Evolutionary conservation across 1,139 yeast genomes (phyloP).

Genomic region (Zygosaccharomyces pseudobailii): DNA sequence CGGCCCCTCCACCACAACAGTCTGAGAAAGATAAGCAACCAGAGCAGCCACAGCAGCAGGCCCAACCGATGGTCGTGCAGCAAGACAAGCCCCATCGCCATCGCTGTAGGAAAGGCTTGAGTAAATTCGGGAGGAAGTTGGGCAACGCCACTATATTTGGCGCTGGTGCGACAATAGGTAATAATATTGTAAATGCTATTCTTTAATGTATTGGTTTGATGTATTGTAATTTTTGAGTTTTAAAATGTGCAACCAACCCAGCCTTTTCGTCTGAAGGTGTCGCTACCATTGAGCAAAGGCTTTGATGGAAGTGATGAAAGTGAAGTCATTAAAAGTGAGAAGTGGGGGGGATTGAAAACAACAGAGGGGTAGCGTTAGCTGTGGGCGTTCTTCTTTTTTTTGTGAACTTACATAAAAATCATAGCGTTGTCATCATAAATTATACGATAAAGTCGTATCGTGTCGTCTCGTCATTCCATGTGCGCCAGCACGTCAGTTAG

Average conservation of each 20-base stretch:
- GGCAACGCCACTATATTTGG: constrained; percentile 95
- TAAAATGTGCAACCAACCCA: too few species aligned
- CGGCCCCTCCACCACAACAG: constrained; percentile 48
- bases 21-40: constrained; percentile 26
- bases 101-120: constrained; percentile 31
- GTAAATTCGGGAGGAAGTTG: constrained; percentile 73
- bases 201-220: not conserved
- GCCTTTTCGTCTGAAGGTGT: too few species aligned
- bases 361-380: not conserved
- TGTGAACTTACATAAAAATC: not conserved
- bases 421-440: not conserved
- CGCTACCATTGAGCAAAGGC: not conserved
- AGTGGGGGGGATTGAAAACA: not conserved
- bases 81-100: constrained; percentile 9
- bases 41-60: constrained; percentile 15
- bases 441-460: not conserved
- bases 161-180: constrained; percentile 95
- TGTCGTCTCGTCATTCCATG: constrained; percentile 15
- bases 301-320: not conserved
- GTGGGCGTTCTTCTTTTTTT: not conserved
- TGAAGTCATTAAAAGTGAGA: not conserved
- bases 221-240: not conserved
- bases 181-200: constrained; percentile 61
- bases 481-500: constrained; percentile 23
- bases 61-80: constrained; percentile 5